These are phyloP conservation scores for Penicillium malachiteum DNA, from an alignment of 495 filamentous ascomycete species.

Conservation along the genomic window DNA sequence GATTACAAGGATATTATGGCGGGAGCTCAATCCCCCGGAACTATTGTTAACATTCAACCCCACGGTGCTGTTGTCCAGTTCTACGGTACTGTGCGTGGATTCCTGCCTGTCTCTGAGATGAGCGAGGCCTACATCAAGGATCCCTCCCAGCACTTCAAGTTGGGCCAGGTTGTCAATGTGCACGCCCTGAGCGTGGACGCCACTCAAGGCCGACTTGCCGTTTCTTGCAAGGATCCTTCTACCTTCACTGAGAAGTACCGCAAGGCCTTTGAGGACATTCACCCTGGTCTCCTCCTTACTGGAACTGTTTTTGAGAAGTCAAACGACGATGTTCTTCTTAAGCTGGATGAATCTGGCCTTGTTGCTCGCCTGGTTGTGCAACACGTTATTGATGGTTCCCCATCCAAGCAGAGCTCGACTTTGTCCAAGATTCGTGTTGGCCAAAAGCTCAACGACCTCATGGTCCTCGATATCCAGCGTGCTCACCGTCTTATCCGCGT, in stretches of 20 bases:
- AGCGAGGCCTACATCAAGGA: constrained; percentile 93
- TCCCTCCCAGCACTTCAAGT: constrained; percentile 81
- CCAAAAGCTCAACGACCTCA: constrained; percentile 76
- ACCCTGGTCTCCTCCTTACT: constrained; percentile 66
- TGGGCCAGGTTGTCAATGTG: constrained; percentile 87
- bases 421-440: constrained; percentile 78
- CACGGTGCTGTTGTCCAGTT: constrained; percentile 91
- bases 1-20: constrained; percentile 67
- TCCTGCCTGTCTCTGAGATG: constrained; percentile 93
- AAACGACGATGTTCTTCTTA: constrained; percentile 72
- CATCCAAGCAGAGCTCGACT: constrained; percentile 67
- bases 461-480: constrained; percentile 77
- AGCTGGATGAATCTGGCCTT: constrained; percentile 66
- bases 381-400: constrained; percentile 80
- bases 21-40: constrained; percentile 76
- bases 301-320: constrained; percentile 85
- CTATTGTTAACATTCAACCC: constrained; percentile 72
- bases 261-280: constrained; percentile 67
- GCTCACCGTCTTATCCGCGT: constrained; percentile 69
- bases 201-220: constrained; percentile 66
- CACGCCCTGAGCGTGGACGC: constrained; percentile 76
- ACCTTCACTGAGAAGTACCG: constrained; percentile 73
- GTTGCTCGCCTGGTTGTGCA: constrained; percentile 71
- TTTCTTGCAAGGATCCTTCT: constrained; percentile 89
- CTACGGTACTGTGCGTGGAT: constrained; percentile 77